Conservation (phyloP, 371 early-diverging fungal genomes). For the Furculomyces boomerangus region DNA sequence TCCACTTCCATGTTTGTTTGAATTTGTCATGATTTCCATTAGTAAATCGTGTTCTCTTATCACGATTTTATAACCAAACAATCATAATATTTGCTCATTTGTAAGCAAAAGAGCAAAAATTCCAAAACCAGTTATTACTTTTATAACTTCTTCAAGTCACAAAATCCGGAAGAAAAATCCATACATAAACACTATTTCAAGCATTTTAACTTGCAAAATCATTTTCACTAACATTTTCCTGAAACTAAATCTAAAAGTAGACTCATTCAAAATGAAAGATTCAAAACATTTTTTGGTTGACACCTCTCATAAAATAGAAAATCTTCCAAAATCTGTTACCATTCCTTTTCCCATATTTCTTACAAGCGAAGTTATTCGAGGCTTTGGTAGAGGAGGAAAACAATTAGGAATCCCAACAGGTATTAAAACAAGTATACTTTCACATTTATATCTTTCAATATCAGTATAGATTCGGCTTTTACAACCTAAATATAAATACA, state of each 20-base stretch:
- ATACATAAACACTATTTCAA: neutral
- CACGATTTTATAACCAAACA: too few species aligned
- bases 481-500: neutral
- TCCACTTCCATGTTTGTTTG: too few species aligned
- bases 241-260: neutral
- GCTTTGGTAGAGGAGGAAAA: constrained; percentile 89
- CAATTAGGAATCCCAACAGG: constrained; percentile 95
- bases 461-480: neutral
- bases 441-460: neutral
- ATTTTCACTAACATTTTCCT: neutral
- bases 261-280: neutral
- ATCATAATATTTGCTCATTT: too few species aligned
- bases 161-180: neutral
- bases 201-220: neutral
- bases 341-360: constrained; percentile 53
- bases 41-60: too few species aligned
- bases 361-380: constrained; percentile 62
- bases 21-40: too few species aligned
- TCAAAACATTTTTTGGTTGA: neutral
- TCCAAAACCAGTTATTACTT: neutral
- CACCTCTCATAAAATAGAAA: neutral
- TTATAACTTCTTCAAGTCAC: neutral
- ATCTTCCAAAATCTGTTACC: neutral
- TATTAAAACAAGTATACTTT: constrained; percentile 14
- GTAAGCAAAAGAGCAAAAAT: too few species aligned